Conservation (phyloP, 2,329 filamentous ascomycete genomes). For the Nothophaeocryptopus gaeumannii region DNA sequence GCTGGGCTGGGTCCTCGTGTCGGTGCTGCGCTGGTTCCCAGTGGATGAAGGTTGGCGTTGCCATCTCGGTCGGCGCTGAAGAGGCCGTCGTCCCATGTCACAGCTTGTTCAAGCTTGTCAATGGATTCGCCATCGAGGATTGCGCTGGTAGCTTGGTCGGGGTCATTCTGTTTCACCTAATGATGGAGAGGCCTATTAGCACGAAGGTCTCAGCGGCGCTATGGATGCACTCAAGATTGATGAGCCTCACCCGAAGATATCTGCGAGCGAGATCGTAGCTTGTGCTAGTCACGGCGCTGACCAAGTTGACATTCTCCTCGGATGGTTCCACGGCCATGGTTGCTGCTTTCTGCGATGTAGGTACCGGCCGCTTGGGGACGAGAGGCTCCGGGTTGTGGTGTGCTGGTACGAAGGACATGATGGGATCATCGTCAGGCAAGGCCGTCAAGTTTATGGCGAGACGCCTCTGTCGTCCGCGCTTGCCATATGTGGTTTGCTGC, state of each 20-base stretch:
- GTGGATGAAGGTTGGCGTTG: slow-evolving; percentile 28
- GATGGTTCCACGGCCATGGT: slow-evolving; percentile 30
- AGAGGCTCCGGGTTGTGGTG: slow-evolving; percentile 12
- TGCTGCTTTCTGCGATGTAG: slow-evolving; percentile 23
- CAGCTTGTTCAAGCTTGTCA: slow-evolving; percentile 21
- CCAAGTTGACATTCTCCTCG: slow-evolving; percentile 23
- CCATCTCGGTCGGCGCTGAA: slow-evolving; percentile 32
- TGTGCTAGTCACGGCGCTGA: slow-evolving; percentile 24
- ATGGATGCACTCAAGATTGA: background rate
- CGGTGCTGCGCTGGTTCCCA: slow-evolving; percentile 32
- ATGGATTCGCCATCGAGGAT: slow-evolving; percentile 35
- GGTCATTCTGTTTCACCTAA: slow-evolving; percentile 34
- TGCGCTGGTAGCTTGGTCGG: slow-evolving; percentile 29
- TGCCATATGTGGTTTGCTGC: slow-evolving; percentile 1
- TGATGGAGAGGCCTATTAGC: slow-evolving; percentile 1
- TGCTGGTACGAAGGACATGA: slow-evolving; percentile 21
- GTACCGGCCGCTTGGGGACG: slow-evolving; percentile 12
- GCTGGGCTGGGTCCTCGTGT: slow-evolving; percentile 32
- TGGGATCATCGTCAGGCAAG: background rate
- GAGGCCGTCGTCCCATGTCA: slow-evolving; percentile 31
- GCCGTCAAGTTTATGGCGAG: background rate
- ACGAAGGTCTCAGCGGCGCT: background rate
- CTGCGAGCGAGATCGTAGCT: slow-evolving; percentile 23
- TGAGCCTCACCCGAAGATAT: slow-evolving; percentile 30
- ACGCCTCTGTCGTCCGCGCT: background rate